These are phyloP conservation scores for Pythium volutum DNA, from an alignment of 352 stramenopile species.

Conservation along the genomic window DNA sequence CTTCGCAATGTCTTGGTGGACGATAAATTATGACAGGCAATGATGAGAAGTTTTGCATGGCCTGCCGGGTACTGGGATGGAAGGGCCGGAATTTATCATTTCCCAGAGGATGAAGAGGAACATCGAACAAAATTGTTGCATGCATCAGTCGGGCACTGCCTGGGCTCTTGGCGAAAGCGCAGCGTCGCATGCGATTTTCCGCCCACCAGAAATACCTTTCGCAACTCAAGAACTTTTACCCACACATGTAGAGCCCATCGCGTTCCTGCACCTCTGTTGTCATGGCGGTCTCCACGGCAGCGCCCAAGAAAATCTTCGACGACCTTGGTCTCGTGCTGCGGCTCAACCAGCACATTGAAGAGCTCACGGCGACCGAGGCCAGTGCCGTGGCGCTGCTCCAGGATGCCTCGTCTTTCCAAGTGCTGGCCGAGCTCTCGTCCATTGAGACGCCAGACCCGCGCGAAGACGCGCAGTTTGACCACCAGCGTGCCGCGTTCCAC, in stretches of 20 bases:
- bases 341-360: constrained; percentile 68
- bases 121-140: too few relatives aligned
- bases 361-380: constrained; percentile 25
- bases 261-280: too few relatives aligned
- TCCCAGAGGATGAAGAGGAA: too few relatives aligned
- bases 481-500: constrained; percentile 44
- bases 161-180: too few relatives aligned
- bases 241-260: background rate
- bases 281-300: constrained; percentile 19
- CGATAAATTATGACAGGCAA: too few relatives aligned
- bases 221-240: background rate
- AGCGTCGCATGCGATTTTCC: too few relatives aligned
- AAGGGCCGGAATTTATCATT: too few relatives aligned
- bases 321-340: constrained; percentile 68
- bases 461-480: constrained; percentile 64
- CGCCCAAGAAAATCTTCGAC: constrained; percentile 60
- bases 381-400: constrained; percentile 26
- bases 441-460: constrained; percentile 40
- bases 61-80: too few relatives aligned
- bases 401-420: constrained; percentile 61
- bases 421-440: constrained; percentile 58
- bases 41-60: too few relatives aligned
- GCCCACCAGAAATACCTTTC: too few relatives aligned
- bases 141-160: too few relatives aligned
- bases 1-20: too few relatives aligned